phyloP scores from a whole-genome alignment of 2,329 filamentous ascomycete genomes.

The Calonectria montana region DNA sequence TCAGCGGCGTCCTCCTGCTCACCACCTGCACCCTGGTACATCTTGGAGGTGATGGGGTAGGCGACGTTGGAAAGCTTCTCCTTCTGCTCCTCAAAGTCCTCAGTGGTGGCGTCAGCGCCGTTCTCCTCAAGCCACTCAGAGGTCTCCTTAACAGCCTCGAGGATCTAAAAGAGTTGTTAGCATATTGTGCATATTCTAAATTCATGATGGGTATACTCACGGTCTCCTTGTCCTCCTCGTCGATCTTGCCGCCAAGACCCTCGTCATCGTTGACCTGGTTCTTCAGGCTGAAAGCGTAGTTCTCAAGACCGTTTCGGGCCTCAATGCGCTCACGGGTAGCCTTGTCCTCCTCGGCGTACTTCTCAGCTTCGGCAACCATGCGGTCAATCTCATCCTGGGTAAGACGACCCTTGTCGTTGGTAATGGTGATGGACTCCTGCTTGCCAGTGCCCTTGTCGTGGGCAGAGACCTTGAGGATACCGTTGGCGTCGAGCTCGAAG shows the following conservation, averaged over 20 bases:
- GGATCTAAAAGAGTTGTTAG: conserved; percentile 69
- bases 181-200: not conserved
- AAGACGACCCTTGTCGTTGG: conserved; percentile 98
- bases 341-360: conserved; percentile 99
- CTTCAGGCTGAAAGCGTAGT: conserved; percentile 99
- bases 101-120: conserved; percentile 82
- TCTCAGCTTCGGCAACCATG: conserved; percentile 98
- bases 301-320: conserved; percentile 95
- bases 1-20: conserved; percentile 77
- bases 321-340: conserved; percentile 97
- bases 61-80: conserved; percentile 98
- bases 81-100: conserved; percentile 99
- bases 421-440: conserved; percentile 97
- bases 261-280: conserved; percentile 99
- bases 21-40: conserved; percentile 78
- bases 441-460: conserved; percentile 99
- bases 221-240: conserved; percentile 98
- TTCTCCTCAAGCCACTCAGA: conserved; percentile 98
- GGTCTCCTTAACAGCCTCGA: conserved; percentile 97
- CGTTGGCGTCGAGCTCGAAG: conserved; percentile 98
- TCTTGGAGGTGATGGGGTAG: conserved; percentile 99
- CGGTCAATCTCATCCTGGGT: conserved; percentile 98
- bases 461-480: conserved; percentile 96
- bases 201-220: conserved; percentile 60
- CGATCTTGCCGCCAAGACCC: conserved; percentile 97